A percentile compares a stretch with the other conserved stretches of the same genome.
These are phyloP conservation scores for Irpex sp. DNA, from an alignment of 1,284 basidiomycete genomes.

Conservation along the genomic window DNA sequence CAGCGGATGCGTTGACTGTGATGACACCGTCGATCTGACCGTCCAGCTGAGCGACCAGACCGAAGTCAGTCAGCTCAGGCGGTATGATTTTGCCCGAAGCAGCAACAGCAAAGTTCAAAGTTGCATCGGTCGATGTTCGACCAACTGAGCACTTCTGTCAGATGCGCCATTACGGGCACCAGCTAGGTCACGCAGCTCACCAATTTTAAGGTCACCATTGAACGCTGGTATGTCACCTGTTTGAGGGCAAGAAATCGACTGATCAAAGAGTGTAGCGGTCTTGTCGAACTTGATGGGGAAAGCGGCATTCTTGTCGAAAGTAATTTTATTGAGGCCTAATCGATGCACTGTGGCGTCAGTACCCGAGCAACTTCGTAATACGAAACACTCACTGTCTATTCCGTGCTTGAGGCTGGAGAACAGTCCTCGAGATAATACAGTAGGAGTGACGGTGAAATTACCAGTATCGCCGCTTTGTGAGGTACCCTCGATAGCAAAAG, in stretches of 20 bases:
- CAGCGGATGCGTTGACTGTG: slow-evolving; percentile 30
- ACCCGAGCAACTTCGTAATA: background rate
- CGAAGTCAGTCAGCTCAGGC: slow-evolving; percentile 32
- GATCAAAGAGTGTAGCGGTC: slow-evolving; percentile 37
- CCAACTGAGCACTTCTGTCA: slow-evolving; percentile 10
- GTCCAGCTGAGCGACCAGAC: slow-evolving; percentile 24
- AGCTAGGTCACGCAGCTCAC: background rate
- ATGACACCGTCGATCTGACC: slow-evolving; percentile 28
- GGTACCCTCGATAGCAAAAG: slow-evolving; percentile 37
- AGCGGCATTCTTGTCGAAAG: slow-evolving; percentile 27
- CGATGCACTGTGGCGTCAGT: background rate
- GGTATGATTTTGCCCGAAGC: slow-evolving; percentile 41
- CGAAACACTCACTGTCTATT: background rate
- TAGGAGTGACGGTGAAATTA: slow-evolving; percentile 27
- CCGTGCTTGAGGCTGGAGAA: background rate
- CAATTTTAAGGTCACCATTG: slow-evolving; percentile 32
- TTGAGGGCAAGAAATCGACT: slow-evolving; percentile 36
- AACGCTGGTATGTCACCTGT: slow-evolving; percentile 20
- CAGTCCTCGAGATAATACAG: slow-evolving; percentile 4
- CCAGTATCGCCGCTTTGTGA: slow-evolving; percentile 34
- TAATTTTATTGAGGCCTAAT: slow-evolving; percentile 30
- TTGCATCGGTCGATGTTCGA: slow-evolving; percentile 32
- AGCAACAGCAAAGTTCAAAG: slow-evolving; percentile 36
- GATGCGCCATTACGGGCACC: background rate
- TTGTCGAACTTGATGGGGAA: slow-evolving; percentile 23